Percentiles rank a stretch among this genome's conserved stretches.
phyloP scores from a whole-genome alignment of 371 early-diverging fungal species.

The Fennellomyces sp. region DNA sequence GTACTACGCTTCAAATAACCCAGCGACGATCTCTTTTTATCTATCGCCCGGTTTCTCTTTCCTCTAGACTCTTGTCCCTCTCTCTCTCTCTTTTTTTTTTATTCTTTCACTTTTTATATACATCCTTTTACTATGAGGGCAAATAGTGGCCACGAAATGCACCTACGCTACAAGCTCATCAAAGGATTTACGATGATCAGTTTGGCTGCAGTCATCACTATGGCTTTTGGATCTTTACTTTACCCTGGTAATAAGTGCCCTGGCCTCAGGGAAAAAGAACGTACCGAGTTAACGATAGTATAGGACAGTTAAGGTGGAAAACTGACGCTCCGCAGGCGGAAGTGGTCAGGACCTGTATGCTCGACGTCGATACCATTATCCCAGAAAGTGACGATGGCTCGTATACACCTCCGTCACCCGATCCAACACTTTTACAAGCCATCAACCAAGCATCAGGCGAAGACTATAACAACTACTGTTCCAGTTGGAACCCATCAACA shows the following conservation, averaged over 20 bases:
- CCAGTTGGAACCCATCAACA: constrained; percentile 24
- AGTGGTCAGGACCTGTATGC: constrained; percentile 11
- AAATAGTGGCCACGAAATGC: neutral
- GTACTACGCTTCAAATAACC: neutral
- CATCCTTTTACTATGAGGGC: neutral
- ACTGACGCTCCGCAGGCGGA: neutral
- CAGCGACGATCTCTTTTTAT: constrained; percentile 22
- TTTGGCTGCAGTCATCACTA: constrained; percentile 35
- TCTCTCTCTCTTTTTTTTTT: constrained; percentile 3
- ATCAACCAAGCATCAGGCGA: constrained; percentile 25
- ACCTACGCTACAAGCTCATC: constrained; percentile 36
- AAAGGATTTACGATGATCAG: constrained; percentile 38
- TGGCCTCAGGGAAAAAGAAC: too few relatives aligned
- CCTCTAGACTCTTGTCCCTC: neutral
- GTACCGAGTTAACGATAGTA: neutral
- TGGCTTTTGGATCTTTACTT: constrained; percentile 34
- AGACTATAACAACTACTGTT: constrained; percentile 43
- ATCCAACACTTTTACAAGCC: constrained; percentile 33
- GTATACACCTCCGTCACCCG: constrained; percentile 50
- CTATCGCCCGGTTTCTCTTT: neutral
- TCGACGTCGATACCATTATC: constrained; percentile 20
- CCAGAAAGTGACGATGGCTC: constrained; percentile 33
- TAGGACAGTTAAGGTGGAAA: constrained; percentile 7
- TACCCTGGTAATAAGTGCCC: constrained; percentile 32
- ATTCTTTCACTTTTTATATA: constrained; percentile 13